Evolutionary conservation across 1,284 basidiomycete species (phyloP), one percentile per base, ranked within the genome.

Genomic region (Microbotryomycetes sp.): DNA sequence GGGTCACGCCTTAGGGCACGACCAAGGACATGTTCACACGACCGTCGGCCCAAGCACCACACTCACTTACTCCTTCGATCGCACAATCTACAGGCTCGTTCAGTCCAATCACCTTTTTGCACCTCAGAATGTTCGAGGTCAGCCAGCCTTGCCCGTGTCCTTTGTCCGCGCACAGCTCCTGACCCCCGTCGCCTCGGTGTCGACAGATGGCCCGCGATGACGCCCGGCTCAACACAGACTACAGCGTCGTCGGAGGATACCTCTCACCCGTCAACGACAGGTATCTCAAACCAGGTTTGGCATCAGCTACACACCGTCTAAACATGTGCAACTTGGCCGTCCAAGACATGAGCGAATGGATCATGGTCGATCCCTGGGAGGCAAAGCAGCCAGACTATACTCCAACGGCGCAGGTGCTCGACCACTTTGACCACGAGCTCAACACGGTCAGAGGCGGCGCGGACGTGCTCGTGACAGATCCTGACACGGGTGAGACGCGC

Each of bases 61-160:
- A n/a, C n/a, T n/a, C n/a, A n/a, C n/a, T n/a, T 18, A 9, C 18
- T 41, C 35, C 35, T 18, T 41, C 35, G 26, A 23, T 27, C 16
- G 16, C 21, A 50, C 21, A 18, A 7, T 26, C 23, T 51, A 51
- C 49, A 51, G 49, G 67, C 9, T 69, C 66, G 41, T 73, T 72
- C 68, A 69, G 66, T 31, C 73, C 73, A 28, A 56, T 73, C 35
- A 74, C 73, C 15, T 73, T 71, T 52, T 67, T 74, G n/a, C 73
- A 74, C 62, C 65, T 74, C 13, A 67, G 73, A 52, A 72, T 74
- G 70, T 73, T 73, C 56, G 73, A 74, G 54, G 60, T 68, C 60
- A 16, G 15, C 28, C 28, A 11, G 9, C 50, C 24, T 18, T 26
- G n/a, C 21, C 50, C 50, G 11, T n/a, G 27, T 15, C 49, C 4